phyloP scores from a whole-genome alignment of 805 yeast species.

The Zygosaccharomyces pseudorouxii region DNA sequence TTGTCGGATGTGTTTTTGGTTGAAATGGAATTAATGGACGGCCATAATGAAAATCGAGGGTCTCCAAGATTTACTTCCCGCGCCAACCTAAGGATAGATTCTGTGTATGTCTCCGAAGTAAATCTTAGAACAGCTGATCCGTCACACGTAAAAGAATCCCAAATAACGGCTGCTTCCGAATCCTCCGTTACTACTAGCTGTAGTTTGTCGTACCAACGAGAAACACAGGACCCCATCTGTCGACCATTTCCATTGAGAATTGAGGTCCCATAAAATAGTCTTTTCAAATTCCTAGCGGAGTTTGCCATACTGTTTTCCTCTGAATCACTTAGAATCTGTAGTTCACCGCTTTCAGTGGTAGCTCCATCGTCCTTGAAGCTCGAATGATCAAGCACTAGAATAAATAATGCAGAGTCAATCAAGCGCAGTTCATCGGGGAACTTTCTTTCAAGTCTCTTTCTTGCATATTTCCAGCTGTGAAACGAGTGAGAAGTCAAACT shows the following conservation, averaged over 20 bases:
- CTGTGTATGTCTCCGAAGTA: slow-evolving; percentile 86
- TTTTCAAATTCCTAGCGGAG: slow-evolving; percentile 41
- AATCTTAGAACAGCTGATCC: slow-evolving; percentile 88
- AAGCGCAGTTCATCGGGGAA: slow-evolving; percentile 37
- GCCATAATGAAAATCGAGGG: slow-evolving; percentile 38
- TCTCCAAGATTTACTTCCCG: slow-evolving; percentile 63
- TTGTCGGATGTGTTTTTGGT: background rate
- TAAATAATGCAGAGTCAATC: slow-evolving; percentile 75
- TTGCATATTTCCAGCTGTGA: slow-evolving; percentile 73
- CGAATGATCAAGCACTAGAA: slow-evolving; percentile 75
- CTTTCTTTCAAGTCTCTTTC: slow-evolving; percentile 45
- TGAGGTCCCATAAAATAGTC: slow-evolving; percentile 79
- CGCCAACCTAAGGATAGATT: slow-evolving; percentile 80
- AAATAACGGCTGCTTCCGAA: slow-evolving; percentile 85
- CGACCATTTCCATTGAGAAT: slow-evolving; percentile 65
- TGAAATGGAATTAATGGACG: slow-evolving; percentile 19
- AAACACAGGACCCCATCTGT: slow-evolving; percentile 88
- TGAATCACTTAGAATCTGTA: slow-evolving; percentile 2
- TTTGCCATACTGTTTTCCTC: background rate
- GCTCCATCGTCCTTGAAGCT: slow-evolving; percentile 51
- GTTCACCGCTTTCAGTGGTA: slow-evolving; percentile 46
- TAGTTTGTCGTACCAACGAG: slow-evolving; percentile 89
- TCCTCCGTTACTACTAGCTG: slow-evolving; percentile 80
- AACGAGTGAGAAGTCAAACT: slow-evolving; percentile 84
- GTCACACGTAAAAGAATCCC: slow-evolving; percentile 88